Conservation (phyloP, 108 stramenopile species). For the Skeletonema menzelii region DNA sequence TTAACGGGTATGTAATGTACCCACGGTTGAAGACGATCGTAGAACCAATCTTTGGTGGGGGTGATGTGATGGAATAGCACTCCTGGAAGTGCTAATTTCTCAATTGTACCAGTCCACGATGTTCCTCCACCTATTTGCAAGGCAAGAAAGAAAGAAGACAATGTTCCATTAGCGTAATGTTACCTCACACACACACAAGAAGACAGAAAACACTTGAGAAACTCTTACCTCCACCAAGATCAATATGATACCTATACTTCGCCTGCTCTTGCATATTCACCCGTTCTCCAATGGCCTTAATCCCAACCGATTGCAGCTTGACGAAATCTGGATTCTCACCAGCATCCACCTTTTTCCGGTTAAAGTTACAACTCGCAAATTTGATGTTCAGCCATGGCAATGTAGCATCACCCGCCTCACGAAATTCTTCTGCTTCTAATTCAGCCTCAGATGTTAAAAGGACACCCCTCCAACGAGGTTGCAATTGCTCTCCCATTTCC, state of each 20-base stretch:
- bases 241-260: conserved; percentile 52
- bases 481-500: conserved; percentile 24
- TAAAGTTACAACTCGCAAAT: conserved; percentile 51
- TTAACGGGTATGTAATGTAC: conserved; percentile 46
- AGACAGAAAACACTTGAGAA: background rate
- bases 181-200: background rate
- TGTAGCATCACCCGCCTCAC: background rate
- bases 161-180: background rate
- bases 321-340: background rate
- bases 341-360: conserved; percentile 26
- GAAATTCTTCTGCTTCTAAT: conserved; percentile 8
- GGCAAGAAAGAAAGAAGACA: background rate
- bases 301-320: conserved; percentile 17
- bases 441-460: conserved; percentile 40
- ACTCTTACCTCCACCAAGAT: conserved; percentile 44
- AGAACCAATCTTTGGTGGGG: conserved; percentile 42
- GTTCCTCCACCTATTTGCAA: conserved; percentile 38
- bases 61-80: conserved; percentile 51
- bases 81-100: conserved; percentile 48
- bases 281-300: conserved; percentile 24
- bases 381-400: conserved; percentile 55
- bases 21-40: conserved; percentile 38
- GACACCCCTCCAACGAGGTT: conserved; percentile 49
- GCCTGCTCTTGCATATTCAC: conserved; percentile 22
- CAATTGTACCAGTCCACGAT: conserved; percentile 51